phyloP scores from a whole-genome alignment of 805 yeast genomes.

The Wickerhamiella qilinensis region DNA sequence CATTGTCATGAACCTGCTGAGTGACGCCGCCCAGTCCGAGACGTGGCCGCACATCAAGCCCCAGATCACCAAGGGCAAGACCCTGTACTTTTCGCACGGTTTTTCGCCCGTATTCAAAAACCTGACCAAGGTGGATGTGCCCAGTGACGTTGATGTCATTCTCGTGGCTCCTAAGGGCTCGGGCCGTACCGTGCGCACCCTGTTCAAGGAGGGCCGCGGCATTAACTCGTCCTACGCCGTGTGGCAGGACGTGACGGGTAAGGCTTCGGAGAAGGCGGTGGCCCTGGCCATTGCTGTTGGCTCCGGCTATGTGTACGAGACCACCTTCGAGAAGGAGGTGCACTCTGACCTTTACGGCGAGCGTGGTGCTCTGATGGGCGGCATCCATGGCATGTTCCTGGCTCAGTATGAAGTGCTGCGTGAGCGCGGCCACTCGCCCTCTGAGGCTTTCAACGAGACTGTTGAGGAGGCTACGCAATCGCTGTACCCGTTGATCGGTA shows the following conservation, averaged over 20 bases:
- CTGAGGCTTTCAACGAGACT: slow-evolving; percentile 99
- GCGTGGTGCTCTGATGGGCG: slow-evolving; percentile 99
- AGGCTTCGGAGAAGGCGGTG: slow-evolving; percentile 97
- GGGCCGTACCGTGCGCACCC: slow-evolving; percentile 98
- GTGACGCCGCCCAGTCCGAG: slow-evolving; percentile 99
- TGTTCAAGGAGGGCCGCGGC: slow-evolving; percentile 99
- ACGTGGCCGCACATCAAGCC: slow-evolving; percentile 86
- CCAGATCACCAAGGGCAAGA: slow-evolving; percentile 87
- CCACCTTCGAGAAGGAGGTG: slow-evolving; percentile 98
- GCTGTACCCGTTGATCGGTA: slow-evolving; percentile 95
- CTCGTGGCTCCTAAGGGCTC: slow-evolving; percentile 99
- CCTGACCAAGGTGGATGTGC: slow-evolving; percentile 91
- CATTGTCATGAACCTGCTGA: slow-evolving; percentile 89
- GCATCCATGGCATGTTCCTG: slow-evolving; percentile 99
- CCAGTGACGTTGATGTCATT: slow-evolving; percentile 88
- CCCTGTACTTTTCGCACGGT: slow-evolving; percentile 98
- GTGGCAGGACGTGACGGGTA: slow-evolving; percentile 98
- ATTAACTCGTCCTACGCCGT: slow-evolving; percentile 99
- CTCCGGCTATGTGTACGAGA: slow-evolving; percentile 98
- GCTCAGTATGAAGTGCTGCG: slow-evolving; percentile 99
- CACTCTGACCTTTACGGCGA: slow-evolving; percentile 99
- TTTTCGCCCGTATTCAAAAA: slow-evolving; percentile 98
- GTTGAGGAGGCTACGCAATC: slow-evolving; percentile 99
- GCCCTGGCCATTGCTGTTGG: slow-evolving; percentile 98
- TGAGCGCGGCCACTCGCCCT: slow-evolving; percentile 99